Base-by-base conservation (phyloP, 805 yeast species). In the Jamesozyma gamospora region DNA sequence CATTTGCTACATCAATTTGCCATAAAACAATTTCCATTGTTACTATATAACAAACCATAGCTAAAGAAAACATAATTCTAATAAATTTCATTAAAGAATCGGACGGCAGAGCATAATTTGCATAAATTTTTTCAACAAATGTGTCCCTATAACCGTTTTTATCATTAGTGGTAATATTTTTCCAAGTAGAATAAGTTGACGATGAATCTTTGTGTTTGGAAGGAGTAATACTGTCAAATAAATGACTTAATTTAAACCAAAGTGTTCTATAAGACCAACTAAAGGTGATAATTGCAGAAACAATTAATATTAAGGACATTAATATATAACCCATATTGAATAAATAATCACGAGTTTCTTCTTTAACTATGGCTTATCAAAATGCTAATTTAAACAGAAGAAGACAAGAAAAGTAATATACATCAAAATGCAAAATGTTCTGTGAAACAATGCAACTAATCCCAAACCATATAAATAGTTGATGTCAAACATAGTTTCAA, bases 1-100 rank as follows among this genome's bases (percentile, higher is more conserved):
- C 31, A 34, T 52, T 55, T 13, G 53, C 52, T 6, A 49, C 48
- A 37, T 49, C 48, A 12, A 60, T 56, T 30, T 58, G 58, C 57
- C 62, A 55, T 12, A 58, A 40, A 3, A 58, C 52, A 28, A 60
- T 52, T 40, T 58, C 64, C n/a, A 58, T 47, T 2, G 60, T 47
- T 2, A 52, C 42, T 11, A 50, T 41, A 34, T 56, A 58, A 14
- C 53, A 48, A 3, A 49, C 53, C 49, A 55, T 51, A 1, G 60
- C 53, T 10, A 46, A 13, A 2, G 58, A 48, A 41, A 58, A 60
- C 18, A 60, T 17, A 3, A 48, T 36, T 32, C 60, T 41, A 24
- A 56, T 44, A 16, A 40, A 38, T 14, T 39, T 38, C 12, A 40
- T 19, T 3, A 58, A 29, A 26, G 37, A 46, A 18, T 44, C 40